Conservation (phyloP, 2,329 filamentous ascomycete genomes). For the Verticillium longisporum region DNA sequence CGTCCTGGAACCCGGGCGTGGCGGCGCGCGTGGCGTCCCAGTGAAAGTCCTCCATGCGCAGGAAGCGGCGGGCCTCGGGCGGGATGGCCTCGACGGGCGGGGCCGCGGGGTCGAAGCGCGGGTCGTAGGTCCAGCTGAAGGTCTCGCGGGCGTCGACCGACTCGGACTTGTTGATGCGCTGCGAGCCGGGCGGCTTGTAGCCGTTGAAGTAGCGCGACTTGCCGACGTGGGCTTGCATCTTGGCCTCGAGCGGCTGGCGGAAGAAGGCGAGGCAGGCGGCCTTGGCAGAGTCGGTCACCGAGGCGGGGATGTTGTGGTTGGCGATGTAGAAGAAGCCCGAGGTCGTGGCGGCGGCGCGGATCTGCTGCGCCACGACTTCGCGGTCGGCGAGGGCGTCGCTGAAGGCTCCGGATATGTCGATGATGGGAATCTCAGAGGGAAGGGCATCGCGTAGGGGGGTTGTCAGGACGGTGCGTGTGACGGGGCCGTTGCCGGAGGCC, state of each 20-base stretch:
- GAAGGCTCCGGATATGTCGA: slow-evolving; percentile 39
- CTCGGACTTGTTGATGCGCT: slow-evolving; percentile 42
- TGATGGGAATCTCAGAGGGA: slow-evolving; percentile 42
- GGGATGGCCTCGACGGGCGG: slow-evolving; percentile 33
- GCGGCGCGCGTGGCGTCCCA: slow-evolving; percentile 41
- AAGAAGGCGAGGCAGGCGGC: slow-evolving; percentile 37
- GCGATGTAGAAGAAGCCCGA: slow-evolving; percentile 51
- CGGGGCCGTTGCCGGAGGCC: slow-evolving; percentile 27
- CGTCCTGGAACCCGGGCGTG: slow-evolving; percentile 39
- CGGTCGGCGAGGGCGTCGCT: slow-evolving; percentile 26
- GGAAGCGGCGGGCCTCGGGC: slow-evolving; percentile 29
- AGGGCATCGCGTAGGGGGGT: slow-evolving; percentile 28
- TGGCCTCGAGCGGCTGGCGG: slow-evolving; percentile 33
- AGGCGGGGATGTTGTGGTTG: slow-evolving; percentile 37
- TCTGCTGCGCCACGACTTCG: slow-evolving; percentile 28
- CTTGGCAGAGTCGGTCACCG: slow-evolving; percentile 21
- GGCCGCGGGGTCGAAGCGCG: slow-evolving; percentile 40
- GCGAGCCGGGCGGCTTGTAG: slow-evolving; percentile 32
- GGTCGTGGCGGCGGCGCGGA: slow-evolving; percentile 38
- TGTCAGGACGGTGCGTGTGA: slow-evolving; percentile 25
- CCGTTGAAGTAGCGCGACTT: slow-evolving; percentile 40
- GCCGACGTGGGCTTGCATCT: slow-evolving; percentile 27
- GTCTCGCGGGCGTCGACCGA: slow-evolving; percentile 43
- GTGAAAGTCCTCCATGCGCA: slow-evolving; percentile 42
- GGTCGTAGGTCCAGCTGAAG: slow-evolving; percentile 45